These are phyloP conservation scores for Xylariales sp. DNA, from an alignment of 2,329 filamentous ascomycete genomes.

Conservation along the genomic window DNA sequence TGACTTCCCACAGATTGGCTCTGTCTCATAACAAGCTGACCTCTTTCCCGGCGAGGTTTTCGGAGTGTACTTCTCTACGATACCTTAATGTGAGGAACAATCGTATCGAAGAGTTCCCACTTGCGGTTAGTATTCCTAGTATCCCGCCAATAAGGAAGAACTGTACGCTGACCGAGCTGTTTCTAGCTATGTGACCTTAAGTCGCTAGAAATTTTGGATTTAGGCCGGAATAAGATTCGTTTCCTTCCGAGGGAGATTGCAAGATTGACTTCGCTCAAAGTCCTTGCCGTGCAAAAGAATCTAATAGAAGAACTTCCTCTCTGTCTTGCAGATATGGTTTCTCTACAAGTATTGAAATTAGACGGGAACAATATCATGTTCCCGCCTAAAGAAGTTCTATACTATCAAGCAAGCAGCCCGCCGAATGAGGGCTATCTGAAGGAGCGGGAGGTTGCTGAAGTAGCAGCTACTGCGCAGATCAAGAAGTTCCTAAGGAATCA, in stretches of 20 bases:
- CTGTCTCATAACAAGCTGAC: conserved; percentile 83
- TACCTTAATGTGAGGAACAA: conserved; percentile 87
- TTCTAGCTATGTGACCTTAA: conserved; percentile 83
- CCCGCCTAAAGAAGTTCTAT: conserved; percentile 77
- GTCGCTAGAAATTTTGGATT: conserved; percentile 90
- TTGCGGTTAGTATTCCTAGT: conserved; percentile 59
- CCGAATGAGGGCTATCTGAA: conserved; percentile 66
- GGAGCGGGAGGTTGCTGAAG: conserved; percentile 73
- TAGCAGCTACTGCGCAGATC: conserved; percentile 69
- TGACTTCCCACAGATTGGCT: conserved; percentile 68
- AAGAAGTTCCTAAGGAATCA: conserved; percentile 70
- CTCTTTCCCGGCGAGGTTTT: conserved; percentile 75
- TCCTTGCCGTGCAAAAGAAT: conserved; percentile 88
- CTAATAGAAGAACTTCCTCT: conserved; percentile 85
- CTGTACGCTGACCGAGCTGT: conserved; percentile 41
- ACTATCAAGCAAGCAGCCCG: conserved; percentile 66
- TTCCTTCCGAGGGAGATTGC: conserved; percentile 82
- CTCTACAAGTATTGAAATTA: conserved; percentile 88
- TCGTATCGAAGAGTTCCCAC: conserved; percentile 71
- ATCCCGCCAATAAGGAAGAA: not conserved
- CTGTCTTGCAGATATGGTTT: conserved; percentile 89
- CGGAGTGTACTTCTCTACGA: conserved; percentile 80
- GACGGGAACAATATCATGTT: conserved; percentile 88
- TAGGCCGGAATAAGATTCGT: conserved; percentile 87
- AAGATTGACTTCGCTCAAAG: conserved; percentile 85